A percentile compares a stretch with the other conserved stretches of the same genome.
Conservation (phyloP, 2,329 filamentous ascomycete species). For the Trichophaea hybrida region DNA sequence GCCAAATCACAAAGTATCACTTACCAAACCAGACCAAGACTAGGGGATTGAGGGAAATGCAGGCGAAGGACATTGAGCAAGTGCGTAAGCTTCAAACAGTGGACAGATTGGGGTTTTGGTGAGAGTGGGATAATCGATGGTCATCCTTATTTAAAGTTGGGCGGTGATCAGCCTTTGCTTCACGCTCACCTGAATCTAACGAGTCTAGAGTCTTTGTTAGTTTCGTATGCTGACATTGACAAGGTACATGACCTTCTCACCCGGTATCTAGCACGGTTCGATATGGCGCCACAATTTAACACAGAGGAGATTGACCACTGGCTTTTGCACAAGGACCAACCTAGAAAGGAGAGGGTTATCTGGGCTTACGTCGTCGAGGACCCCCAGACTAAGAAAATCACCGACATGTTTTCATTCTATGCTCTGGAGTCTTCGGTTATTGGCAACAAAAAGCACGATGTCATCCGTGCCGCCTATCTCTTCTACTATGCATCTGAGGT, state of each 20-base stretch:
- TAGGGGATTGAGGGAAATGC: conserved; percentile 65
- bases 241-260: conserved; percentile 60
- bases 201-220: too few relatives aligned
- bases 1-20: conserved; percentile 74
- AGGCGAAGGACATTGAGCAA: conserved; percentile 50
- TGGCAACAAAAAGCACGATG: conserved; percentile 59
- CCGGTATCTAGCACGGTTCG: conserved; percentile 64
- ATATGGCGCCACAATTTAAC: conserved; percentile 69
- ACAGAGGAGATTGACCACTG: conserved; percentile 76
- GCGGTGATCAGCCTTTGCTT: too few relatives aligned
- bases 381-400: conserved; percentile 48
- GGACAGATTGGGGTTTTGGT: too few relatives aligned
- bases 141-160: too few relatives aligned
- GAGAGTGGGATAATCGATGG: too few relatives aligned
- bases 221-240: conserved; percentile 30
- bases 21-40: conserved; percentile 60
- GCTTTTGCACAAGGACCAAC: conserved; percentile 46
- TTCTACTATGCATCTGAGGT: conserved; percentile 90
- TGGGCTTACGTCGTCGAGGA: conserved; percentile 81
- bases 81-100: too few relatives aligned
- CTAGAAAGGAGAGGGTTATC: conserved; percentile 62
- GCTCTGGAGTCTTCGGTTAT: conserved; percentile 87
- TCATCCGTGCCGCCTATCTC: conserved; percentile 79
- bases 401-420: conserved; percentile 96
- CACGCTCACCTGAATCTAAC: too few relatives aligned